phyloP scores from a whole-genome alignment of 169 alveolate species.

The Cryptosporidium viatorum region DNA sequence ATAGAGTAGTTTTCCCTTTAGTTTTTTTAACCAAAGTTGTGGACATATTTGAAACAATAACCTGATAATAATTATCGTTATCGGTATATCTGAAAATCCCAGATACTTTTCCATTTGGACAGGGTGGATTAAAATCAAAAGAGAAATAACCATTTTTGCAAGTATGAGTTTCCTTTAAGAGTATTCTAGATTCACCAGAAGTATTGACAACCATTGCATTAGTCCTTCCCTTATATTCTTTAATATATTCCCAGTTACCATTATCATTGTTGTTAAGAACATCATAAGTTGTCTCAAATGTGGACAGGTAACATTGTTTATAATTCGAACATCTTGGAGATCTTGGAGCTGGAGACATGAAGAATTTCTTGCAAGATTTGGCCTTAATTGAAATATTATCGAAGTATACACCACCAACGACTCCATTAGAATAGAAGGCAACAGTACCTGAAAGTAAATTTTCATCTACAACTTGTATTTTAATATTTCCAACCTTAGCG shows the following conservation, averaged over 20 bases:
- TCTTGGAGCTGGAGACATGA: conserved; percentile 75
- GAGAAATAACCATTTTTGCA: conserved; percentile 79
- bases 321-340: conserved; percentile 78
- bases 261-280: conserved; percentile 33
- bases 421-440: conserved; percentile 88
- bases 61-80: conserved; percentile 59
- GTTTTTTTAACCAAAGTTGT: conserved; percentile 31
- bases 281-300: conserved; percentile 67
- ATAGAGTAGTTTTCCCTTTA: conserved; percentile 18
- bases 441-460: conserved; percentile 87
- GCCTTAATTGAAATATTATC: conserved; percentile 85
- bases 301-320: conserved; percentile 76
- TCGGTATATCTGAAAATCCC: conserved; percentile 77
- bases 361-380: conserved; percentile 78
- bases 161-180: conserved; percentile 44
- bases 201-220: conserved; percentile 6
- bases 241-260: conserved; percentile 73
- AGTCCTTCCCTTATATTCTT: conserved; percentile 75
- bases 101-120: conserved; percentile 77
- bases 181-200: conserved; percentile 37
- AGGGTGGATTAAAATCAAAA: conserved; percentile 79
- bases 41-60: conserved; percentile 33
- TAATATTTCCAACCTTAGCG: conserved; percentile 18
- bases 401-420: conserved; percentile 86
- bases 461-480: conserved; percentile 84